Conservation (phyloP, 2,329 filamentous ascomycete genomes). For the Beauveria bassiana region DNA sequence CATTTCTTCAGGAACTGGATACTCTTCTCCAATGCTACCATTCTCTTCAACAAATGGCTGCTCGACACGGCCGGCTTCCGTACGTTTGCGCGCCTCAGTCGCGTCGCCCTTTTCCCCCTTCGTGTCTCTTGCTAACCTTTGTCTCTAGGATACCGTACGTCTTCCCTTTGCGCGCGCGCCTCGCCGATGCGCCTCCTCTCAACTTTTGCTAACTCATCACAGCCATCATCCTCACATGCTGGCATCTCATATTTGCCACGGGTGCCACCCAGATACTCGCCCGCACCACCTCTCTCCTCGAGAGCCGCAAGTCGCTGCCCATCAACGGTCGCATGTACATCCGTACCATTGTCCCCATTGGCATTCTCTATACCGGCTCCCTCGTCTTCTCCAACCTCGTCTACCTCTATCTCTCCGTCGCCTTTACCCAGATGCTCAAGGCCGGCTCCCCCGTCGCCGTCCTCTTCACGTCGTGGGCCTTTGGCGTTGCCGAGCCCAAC, state of each 20-base stretch:
- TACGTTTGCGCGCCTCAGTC: conserved; percentile 35
- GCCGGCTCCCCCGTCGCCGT: conserved; percentile 60
- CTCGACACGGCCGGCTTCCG: conserved; percentile 67
- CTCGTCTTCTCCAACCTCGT: conserved; percentile 61
- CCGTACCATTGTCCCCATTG: conserved; percentile 57
- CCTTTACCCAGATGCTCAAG: conserved; percentile 67
- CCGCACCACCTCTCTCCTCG: conserved; percentile 54
- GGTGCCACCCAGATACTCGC: conserved; percentile 59
- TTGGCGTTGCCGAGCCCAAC: conserved; percentile 42
- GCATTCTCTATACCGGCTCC: conserved; percentile 56
- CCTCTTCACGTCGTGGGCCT: conserved; percentile 56
- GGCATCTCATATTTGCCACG: conserved; percentile 61
- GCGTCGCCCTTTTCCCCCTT: conserved; percentile 17
- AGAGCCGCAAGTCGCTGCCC: conserved; percentile 53
- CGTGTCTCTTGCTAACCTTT: background rate
- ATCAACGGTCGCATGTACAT: conserved; percentile 55
- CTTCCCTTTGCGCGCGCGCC: background rate
- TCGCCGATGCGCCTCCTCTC: background rate
- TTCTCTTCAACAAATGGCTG: conserved; percentile 90
- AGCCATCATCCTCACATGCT: conserved; percentile 56
- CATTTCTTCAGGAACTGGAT: conserved; percentile 60
- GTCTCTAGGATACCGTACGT: conserved; percentile 27
- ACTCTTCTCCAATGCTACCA: conserved; percentile 73
- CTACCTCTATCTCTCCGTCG: conserved; percentile 59
- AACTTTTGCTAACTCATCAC: background rate